These are phyloP conservation scores for Centaurea solstitialis DNA, from an alignment of 129 eudicot species.

Conservation along the genomic window DNA sequence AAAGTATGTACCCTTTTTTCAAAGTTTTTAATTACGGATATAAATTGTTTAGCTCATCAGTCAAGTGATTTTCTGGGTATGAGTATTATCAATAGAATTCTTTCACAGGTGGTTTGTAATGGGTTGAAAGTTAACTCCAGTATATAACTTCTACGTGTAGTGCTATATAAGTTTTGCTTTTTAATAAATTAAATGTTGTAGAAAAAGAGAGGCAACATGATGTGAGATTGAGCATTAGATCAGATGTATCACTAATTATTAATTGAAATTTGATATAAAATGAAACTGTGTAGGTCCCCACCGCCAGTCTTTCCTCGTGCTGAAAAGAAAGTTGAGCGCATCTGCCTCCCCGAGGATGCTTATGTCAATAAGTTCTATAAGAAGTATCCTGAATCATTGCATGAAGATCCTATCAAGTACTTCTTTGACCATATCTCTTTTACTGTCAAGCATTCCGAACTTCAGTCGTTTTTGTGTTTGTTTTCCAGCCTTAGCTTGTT, in stretches of 20 bases:
- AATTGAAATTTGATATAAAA: slow-evolving; percentile 1
- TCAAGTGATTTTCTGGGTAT: neutral
- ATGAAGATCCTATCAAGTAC: slow-evolving; percentile 87
- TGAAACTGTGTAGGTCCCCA: slow-evolving; percentile 58
- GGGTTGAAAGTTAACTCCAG: neutral
- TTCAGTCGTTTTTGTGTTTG: neutral
- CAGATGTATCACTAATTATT: neutral
- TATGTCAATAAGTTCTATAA: slow-evolving; percentile 66
- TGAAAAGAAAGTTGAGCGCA: slow-evolving; percentile 56
- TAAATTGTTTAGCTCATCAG: neutral
- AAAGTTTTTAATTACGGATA: neutral
- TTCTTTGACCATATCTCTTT: slow-evolving; percentile 15
- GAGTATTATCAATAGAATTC: neutral
- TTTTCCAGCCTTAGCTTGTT: neutral
- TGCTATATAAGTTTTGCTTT: neutral
- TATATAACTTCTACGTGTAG: neutral
- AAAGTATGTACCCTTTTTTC: slow-evolving; percentile 45
- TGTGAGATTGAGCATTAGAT: neutral
- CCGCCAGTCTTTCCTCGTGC: slow-evolving; percentile 82
- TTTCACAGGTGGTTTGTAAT: neutral
- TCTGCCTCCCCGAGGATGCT: slow-evolving; percentile 75
- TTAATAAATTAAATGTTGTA: neutral
- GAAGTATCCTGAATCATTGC: slow-evolving; percentile 74
- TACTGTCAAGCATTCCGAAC: neutral
- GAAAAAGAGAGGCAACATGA: neutral